Conservation (phyloP, 2,329 filamentous ascomycete genomes). For the Onygenales sp. region DNA sequence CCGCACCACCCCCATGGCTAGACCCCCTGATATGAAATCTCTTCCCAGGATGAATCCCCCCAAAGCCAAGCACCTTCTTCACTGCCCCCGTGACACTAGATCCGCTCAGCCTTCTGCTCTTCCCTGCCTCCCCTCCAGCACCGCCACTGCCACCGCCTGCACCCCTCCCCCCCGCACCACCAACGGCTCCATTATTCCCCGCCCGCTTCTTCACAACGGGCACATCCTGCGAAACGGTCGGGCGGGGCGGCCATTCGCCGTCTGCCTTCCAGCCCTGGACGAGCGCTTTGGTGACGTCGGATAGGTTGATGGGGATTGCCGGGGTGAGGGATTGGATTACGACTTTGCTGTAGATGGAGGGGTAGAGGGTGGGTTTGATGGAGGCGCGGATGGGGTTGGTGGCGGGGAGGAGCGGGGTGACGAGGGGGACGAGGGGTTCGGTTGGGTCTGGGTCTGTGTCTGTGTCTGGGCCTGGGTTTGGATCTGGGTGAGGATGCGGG, state of each 20-base stretch:
- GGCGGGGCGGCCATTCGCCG: conserved; percentile 79
- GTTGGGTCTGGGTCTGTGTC: conserved; percentile 22
- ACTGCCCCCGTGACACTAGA: conserved; percentile 31
- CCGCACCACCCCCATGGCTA: conserved; percentile 12
- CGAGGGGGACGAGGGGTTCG: conserved; percentile 61
- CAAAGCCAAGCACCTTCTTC: conserved; percentile 31
- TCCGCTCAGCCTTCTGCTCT: conserved; percentile 15
- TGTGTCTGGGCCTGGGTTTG: no score
- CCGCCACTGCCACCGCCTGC: conserved; percentile 8
- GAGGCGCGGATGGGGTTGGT: conserved; percentile 67
- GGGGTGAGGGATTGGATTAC: conserved; percentile 71
- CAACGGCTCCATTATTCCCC: background rate
- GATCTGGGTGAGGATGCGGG: conserved; percentile 5
- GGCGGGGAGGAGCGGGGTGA: conserved; percentile 61
- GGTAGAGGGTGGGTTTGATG: conserved; percentile 64
- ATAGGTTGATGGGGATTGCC: conserved; percentile 77
- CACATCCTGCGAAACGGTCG: conserved; percentile 29
- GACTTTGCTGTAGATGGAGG: conserved; percentile 82
- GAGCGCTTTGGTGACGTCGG: conserved; percentile 68
- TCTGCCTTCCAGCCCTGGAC: conserved; percentile 89
- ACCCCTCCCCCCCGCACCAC: background rate
- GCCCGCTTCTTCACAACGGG: conserved; percentile 5
- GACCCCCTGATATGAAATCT: conserved; percentile 30
- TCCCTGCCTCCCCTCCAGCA: conserved; percentile 11
- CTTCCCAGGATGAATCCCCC: conserved; percentile 20